Evolutionary conservation across 2,329 filamentous ascomycete genomes (phyloP), one percentile per base, ranked within the genome.

Genomic region (Fusarium tricinctum): DNA sequence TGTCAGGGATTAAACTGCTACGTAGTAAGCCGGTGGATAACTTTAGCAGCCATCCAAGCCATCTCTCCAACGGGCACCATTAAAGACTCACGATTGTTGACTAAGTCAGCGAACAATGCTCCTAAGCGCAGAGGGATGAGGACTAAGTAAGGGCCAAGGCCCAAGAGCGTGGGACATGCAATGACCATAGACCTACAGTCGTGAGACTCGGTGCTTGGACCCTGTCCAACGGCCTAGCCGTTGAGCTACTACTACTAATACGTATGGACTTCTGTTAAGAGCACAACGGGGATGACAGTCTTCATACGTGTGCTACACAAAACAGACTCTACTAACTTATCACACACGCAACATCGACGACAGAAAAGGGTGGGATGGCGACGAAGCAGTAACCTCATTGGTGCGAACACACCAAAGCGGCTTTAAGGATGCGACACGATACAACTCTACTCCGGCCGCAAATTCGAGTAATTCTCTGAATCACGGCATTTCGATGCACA

Each of bases 231-330:
- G 57, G 56, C 30, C 32, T 32, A 55, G 19, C 47, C 45, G 60
- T 68, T 66, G 42, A 42, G 47, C 46, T 43, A 30, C 28, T 30
- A 30, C 28, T 39, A 43, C 50, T 43, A 26, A 5, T 26, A 26
- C 26, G 9, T 28, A 42, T 44, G 50, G 46, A 40, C 35, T 58
- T 54, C 42, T 20, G 32, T 63, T 39, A 51, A 52, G 56, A 66
- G 38, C 40, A 54, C 44, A 57, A 53, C 45, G 17, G 39, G 44
- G 44, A 70, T 70, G 63, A 70, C 63, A 63, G 65, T 23, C 51
- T 54, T 60, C 51, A 57, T 70, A 70, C 67, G 67, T 70, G 54
- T 65, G 48, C 46, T 63, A 35, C 48, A 52, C 42, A 55, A 53
- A 23, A 40, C n/a, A 65, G 39, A 53, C 17, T n/a, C n/a, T n/a